phyloP scores from a whole-genome alignment of 306 rosid species.

The Corylus americana region DNA sequence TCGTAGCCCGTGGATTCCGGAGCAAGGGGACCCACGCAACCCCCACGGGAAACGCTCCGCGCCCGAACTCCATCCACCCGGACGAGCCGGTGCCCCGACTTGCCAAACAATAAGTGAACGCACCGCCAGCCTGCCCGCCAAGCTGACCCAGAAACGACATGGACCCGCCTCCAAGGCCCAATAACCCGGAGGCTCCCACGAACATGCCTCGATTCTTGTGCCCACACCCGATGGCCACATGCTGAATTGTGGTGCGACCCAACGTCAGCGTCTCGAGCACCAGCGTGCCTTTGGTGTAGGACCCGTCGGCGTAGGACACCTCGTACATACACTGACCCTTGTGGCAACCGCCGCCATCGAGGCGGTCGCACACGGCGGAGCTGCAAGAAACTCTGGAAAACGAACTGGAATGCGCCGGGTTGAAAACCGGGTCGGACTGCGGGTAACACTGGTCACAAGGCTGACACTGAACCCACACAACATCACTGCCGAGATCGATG shows the following conservation, averaged over 20 bases:
- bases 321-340: conserved; percentile 67
- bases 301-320: conserved; percentile 84
- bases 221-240: conserved; percentile 90
- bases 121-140: conserved; percentile 75
- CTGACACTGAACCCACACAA: conserved; percentile 88
- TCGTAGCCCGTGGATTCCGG: conserved; percentile 61
- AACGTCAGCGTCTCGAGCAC: conserved; percentile 76
- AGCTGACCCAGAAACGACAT: conserved; percentile 86
- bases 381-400: conserved; percentile 62
- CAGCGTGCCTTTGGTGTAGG: conserved; percentile 78
- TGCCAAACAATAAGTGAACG: conserved; percentile 69
- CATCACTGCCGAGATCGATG: conserved; percentile 84
- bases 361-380: conserved; percentile 62
- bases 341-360: conserved; percentile 60
- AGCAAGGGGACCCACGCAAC: conserved; percentile 84
- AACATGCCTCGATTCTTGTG: conserved; percentile 87
- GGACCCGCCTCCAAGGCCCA: conserved; percentile 88
- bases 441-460: conserved; percentile 78
- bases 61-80: conserved; percentile 73
- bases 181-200: conserved; percentile 79
- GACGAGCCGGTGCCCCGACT: conserved; percentile 55
- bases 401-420: conserved; percentile 73
- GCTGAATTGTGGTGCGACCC: conserved; percentile 54
- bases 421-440: conserved; percentile 82
- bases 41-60: conserved; percentile 72